phyloP scores from a whole-genome alignment of 129 eudicot species.

The Dittrichia graveolens region DNA sequence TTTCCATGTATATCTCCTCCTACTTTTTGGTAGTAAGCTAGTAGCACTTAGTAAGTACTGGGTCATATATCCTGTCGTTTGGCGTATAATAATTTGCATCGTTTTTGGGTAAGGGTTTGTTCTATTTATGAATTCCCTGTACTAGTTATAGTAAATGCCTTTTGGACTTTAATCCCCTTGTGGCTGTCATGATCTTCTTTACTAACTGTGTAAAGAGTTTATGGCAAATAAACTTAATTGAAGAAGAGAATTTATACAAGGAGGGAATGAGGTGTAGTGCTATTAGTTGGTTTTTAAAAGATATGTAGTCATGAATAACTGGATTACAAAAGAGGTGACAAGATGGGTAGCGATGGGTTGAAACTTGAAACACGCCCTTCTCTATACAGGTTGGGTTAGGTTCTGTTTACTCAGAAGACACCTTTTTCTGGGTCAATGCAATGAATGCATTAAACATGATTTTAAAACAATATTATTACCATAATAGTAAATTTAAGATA shows the following conservation, averaged over 20 bases:
- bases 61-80: not conserved
- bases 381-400: not conserved
- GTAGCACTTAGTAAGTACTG: not conserved
- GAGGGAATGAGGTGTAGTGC: not conserved
- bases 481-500: not conserved
- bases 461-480: not conserved
- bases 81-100: not conserved
- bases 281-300: not conserved
- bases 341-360: not conserved
- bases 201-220: not conserved
- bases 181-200: not conserved
- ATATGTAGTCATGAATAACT: conserved; percentile 7
- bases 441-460: not conserved
- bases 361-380: not conserved
- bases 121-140: too few species aligned
- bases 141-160: too few species aligned
- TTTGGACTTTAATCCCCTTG: too few species aligned
- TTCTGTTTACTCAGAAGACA: not conserved
- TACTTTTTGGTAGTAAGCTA: not conserved
- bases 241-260: not conserved
- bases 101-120: too few species aligned
- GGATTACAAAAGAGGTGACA: not conserved
- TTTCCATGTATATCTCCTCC: not conserved
- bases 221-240: not conserved
- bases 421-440: too few species aligned